phyloP scores from a whole-genome alignment of 23 red algal genomes.

The Pyropia yezoensis region DNA sequence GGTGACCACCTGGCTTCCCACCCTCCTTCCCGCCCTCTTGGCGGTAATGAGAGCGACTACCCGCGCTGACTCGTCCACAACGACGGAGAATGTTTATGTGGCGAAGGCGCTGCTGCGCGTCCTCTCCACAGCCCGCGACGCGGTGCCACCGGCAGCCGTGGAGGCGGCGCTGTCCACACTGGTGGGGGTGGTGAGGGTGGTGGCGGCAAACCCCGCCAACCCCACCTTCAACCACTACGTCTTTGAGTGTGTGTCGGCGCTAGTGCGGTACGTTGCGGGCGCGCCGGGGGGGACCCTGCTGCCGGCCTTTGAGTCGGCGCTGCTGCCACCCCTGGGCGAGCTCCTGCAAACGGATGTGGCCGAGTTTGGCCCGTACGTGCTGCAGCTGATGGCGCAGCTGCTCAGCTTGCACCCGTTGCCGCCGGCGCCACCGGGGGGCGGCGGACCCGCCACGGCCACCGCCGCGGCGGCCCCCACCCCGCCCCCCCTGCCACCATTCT shows the following conservation, averaged over 20 bases:
- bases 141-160: constrained; percentile 27
- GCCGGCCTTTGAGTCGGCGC: constrained; percentile 40
- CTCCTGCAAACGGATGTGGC: constrained; percentile 69
- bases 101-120: constrained; percentile 54
- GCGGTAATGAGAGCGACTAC: constrained; percentile 5
- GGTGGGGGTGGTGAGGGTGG: constrained; percentile 37
- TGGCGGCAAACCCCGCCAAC: constrained; percentile 63
- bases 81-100: constrained; percentile 59
- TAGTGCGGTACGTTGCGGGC: constrained; percentile 54
- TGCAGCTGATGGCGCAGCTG: constrained; percentile 84
- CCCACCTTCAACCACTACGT: constrained; percentile 85
- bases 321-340: constrained; percentile 59
- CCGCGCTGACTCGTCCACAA: constrained; percentile 2
- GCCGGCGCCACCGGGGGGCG: background rate
- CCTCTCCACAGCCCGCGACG: constrained; percentile 21
- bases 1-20: constrained; percentile 27
- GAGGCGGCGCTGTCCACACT: constrained; percentile 16
- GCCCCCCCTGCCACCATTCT: constrained; percentile 41
- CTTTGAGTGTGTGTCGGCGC: constrained; percentile 76
- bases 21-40: constrained; percentile 42
- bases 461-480: background rate
- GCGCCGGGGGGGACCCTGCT: constrained; percentile 5
- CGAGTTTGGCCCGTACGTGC: constrained; percentile 94
- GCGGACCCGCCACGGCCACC: background rate
- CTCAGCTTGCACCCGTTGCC: constrained; percentile 21